Evolutionary conservation across 139 green algal species (phyloP).

Genomic region (Spirogloea muscicola): DNA sequence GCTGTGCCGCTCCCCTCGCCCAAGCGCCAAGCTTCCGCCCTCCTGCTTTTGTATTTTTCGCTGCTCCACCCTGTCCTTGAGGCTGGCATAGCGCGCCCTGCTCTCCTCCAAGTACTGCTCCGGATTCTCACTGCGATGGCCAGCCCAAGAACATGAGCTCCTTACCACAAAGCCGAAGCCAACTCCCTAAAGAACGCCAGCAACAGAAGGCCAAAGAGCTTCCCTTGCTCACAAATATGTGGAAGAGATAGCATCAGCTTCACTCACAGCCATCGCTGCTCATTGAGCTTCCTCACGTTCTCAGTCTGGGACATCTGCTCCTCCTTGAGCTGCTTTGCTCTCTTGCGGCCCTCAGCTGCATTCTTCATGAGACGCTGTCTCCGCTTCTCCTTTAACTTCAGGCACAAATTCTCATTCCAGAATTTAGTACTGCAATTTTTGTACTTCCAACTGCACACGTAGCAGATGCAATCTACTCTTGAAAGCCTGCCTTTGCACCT

Average conservation of each 20-base stretch:
- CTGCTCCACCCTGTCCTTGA: slow-evolving; percentile 16
- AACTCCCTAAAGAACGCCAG: too few species aligned
- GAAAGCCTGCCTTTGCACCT: slow-evolving; percentile 9
- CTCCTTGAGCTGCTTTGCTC: slow-evolving; percentile 17
- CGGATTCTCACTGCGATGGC: slow-evolving; percentile 36
- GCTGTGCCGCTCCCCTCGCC: slow-evolving; percentile 23
- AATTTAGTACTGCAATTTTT: too few species aligned
- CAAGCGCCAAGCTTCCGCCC: slow-evolving; percentile 18
- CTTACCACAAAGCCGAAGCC: too few species aligned
- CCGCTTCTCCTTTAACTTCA: slow-evolving; percentile 39
- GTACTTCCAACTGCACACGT: too few species aligned
- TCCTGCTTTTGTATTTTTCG: too few species aligned
- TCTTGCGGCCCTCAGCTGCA: slow-evolving; percentile 14
- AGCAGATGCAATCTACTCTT: too few species aligned
- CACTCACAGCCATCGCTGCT: too few species aligned
- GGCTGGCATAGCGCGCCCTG: background rate
- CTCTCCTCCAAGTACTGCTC: slow-evolving; percentile 31
- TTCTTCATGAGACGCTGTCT: slow-evolving; percentile 33
- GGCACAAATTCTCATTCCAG: background rate
- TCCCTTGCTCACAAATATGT: too few species aligned
- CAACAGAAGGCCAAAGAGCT: too few species aligned
- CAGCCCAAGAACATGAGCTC: too few species aligned
- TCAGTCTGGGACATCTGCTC: slow-evolving; percentile 16
- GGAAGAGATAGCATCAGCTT: too few species aligned
- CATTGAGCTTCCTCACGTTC: slow-evolving; percentile 14